Conservation (phyloP, 805 yeast species). For the Diddensiella transvaalensis region DNA sequence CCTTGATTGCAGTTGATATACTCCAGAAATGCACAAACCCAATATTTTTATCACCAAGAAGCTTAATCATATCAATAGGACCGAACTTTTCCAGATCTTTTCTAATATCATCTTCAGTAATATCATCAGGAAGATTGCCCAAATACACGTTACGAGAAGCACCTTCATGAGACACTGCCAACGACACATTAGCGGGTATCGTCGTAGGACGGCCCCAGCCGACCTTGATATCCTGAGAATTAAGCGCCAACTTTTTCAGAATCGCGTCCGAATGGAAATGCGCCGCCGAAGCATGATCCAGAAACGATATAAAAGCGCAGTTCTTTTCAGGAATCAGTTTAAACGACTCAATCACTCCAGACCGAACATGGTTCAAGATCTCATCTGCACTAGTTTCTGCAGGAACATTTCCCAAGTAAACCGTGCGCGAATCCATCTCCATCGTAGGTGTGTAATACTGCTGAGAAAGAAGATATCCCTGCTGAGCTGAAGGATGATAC, state of each 20-base stretch:
- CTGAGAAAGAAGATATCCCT: slow-evolving; percentile 9
- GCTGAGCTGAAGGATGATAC: slow-evolving; percentile 2
- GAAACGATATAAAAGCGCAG: slow-evolving; percentile 87
- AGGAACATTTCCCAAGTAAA: slow-evolving; percentile 86
- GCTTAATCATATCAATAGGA: slow-evolving; percentile 76
- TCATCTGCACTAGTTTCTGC: slow-evolving; percentile 75
- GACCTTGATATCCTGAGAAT: slow-evolving; percentile 75
- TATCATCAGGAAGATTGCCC: slow-evolving; percentile 68
- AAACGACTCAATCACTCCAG: slow-evolving; percentile 82
- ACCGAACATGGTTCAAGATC: slow-evolving; percentile 81
- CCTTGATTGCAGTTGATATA: slow-evolving; percentile 79
- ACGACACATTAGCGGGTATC: slow-evolving; percentile 67
- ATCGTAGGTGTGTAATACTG: slow-evolving; percentile 19
- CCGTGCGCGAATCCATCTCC: slow-evolving; percentile 54
- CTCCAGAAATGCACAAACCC: slow-evolving; percentile 85
- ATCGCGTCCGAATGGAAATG: slow-evolving; percentile 92
- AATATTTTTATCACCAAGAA: slow-evolving; percentile 71
- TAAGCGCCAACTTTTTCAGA: slow-evolving; percentile 73
- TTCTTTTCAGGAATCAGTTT: slow-evolving; percentile 70
- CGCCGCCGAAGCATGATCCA: slow-evolving; percentile 84
- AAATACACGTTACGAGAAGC: slow-evolving; percentile 93
- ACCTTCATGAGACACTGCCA: slow-evolving; percentile 75
- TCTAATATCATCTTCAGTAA: slow-evolving; percentile 62
- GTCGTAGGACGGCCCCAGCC: slow-evolving; percentile 91
- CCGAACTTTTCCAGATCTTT: slow-evolving; percentile 73